These are phyloP conservation scores for Pyrrhoderma noxium DNA, from an alignment of 1,284 basidiomycete species.

Conservation along the genomic window DNA sequence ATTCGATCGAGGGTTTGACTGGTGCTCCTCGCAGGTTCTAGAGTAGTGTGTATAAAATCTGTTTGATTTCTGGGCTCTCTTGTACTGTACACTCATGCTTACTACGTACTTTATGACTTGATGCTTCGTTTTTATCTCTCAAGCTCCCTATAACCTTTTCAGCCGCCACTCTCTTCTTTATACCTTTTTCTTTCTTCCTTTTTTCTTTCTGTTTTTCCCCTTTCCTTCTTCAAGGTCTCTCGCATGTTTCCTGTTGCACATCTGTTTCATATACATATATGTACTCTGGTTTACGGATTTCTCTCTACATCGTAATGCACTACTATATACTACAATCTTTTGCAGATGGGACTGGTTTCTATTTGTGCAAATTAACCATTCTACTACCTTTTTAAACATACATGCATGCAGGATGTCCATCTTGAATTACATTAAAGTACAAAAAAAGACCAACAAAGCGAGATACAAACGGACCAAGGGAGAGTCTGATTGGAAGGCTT, in stretches of 20 bases:
- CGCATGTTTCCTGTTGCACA: slow-evolving; percentile 14
- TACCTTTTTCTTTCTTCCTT: slow-evolving; percentile 7
- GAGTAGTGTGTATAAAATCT: slow-evolving; percentile 12
- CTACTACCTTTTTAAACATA: slow-evolving; percentile 10
- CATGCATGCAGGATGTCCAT: slow-evolving; percentile 4
- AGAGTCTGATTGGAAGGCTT: no score
- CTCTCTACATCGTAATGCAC: slow-evolving; percentile 12
- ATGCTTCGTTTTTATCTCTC: neutral
- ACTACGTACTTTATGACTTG: slow-evolving; percentile 5
- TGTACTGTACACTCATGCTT: slow-evolving; percentile 11
- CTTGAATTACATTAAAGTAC: neutral
- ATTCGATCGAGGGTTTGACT: slow-evolving; percentile 54
- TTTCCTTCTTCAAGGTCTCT: slow-evolving; percentile 6
- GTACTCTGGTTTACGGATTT: slow-evolving; percentile 12
- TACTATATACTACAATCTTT: slow-evolving; percentile 9
- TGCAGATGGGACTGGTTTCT: slow-evolving; percentile 10
- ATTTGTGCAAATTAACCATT: slow-evolving; percentile 7
- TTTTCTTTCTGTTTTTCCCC: neutral
- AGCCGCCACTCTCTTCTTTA: neutral
- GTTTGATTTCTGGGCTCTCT: slow-evolving; percentile 5
- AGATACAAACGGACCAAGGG: no score
- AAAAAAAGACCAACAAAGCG: neutral
- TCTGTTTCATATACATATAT: slow-evolving; percentile 18
- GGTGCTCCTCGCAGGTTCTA: slow-evolving; percentile 38
- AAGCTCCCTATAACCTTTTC: no score